Percentiles rank a stretch among this genome's conserved stretches.
Evolutionary conservation across 176 grass and related monocot genomes (phyloP).

Genomic region (Ampelocalamus luodianensis): DNA sequence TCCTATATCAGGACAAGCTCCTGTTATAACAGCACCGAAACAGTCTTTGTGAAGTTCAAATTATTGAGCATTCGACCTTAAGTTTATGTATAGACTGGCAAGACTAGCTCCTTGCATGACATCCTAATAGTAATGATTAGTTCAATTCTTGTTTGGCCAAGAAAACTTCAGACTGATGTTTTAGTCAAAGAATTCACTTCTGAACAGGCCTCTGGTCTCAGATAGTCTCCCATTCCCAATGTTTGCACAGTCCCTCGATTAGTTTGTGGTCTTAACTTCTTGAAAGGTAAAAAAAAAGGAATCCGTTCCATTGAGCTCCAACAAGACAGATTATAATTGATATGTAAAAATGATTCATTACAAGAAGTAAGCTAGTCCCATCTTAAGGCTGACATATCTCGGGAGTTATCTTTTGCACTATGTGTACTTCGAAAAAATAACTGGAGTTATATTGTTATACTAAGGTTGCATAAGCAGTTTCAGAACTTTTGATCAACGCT

Average conservation of each 20-base stretch:
- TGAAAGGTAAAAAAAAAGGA: not conserved
- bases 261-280: not conserved
- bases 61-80: not conserved
- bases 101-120: not conserved
- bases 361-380: not conserved
- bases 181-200: not conserved
- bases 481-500: constrained; percentile 9
- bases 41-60: not conserved
- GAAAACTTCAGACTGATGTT: not conserved
- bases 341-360: not conserved
- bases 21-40: not conserved
- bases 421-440: not conserved
- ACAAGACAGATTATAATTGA: not conserved
- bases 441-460: constrained; percentile 22
- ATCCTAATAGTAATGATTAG: not conserved
- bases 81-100: not conserved
- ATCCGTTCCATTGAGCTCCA: not conserved
- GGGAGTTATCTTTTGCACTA: not conserved
- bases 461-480: constrained; percentile 4
- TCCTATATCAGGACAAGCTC: not conserved
- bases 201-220: not conserved
- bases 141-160: not conserved
- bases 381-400: not conserved
- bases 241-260: not conserved
- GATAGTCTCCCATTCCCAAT: not conserved